Conservation (phyloP, 2,329 filamentous ascomycete species). For the Phialemoniopsis sp. region DNA sequence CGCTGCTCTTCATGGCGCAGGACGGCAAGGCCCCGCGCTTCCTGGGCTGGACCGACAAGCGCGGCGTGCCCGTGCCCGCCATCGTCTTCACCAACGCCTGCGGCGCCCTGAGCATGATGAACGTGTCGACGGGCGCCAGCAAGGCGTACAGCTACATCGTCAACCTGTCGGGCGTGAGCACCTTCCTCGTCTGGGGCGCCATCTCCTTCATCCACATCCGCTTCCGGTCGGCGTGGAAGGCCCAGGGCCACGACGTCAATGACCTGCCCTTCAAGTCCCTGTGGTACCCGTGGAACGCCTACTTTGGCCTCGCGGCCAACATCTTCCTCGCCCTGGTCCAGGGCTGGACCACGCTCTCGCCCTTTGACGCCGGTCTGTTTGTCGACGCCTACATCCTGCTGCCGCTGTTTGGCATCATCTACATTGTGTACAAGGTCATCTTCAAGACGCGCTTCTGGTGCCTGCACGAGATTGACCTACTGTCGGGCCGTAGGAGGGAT, state of each 20-base stretch:
- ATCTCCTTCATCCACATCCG: slow-evolving; percentile 70
- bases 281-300: slow-evolving; percentile 54
- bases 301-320: slow-evolving; percentile 54
- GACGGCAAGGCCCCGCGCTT: slow-evolving; percentile 67
- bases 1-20: slow-evolving; percentile 72
- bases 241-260: slow-evolving; percentile 49
- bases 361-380: slow-evolving; percentile 54
- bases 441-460: slow-evolving; percentile 49
- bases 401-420: slow-evolving; percentile 56
- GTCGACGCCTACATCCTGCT: slow-evolving; percentile 61
- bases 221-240: slow-evolving; percentile 60
- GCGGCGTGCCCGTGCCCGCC: slow-evolving; percentile 57
- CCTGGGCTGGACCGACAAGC: slow-evolving; percentile 61
- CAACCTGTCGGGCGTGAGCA: slow-evolving; percentile 65
- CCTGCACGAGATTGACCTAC: slow-evolving; percentile 49
- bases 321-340: slow-evolving; percentile 57
- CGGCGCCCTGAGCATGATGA: slow-evolving; percentile 72
- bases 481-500: slow-evolving; percentile 50
- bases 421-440: slow-evolving; percentile 47
- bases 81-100: slow-evolving; percentile 68
- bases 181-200: slow-evolving; percentile 67
- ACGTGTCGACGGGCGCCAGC: slow-evolving; percentile 61
- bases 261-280: slow-evolving; percentile 53
- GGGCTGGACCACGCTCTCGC: slow-evolving; percentile 56
- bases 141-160: slow-evolving; percentile 67